phyloP scores from a whole-genome alignment of 306 rosid species.

The Cucumis sativus region DNA sequence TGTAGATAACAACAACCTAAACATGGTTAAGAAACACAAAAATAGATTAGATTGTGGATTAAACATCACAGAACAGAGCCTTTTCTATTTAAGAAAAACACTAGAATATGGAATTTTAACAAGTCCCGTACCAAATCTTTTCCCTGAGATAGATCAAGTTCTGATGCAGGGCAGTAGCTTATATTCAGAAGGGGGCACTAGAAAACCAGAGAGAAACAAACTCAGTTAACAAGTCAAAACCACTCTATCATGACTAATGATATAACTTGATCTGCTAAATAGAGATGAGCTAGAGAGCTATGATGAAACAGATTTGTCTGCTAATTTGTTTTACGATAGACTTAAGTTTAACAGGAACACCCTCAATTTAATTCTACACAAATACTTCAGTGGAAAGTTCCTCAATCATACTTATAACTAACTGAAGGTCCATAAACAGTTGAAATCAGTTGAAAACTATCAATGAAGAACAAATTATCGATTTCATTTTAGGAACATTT shows the following conservation, averaged over 20 bases:
- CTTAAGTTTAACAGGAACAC: not conserved
- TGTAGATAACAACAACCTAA: conserved; percentile 33
- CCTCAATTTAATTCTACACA: not conserved
- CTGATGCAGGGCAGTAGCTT: conserved; percentile 47
- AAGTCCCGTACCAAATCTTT: conserved; percentile 29
- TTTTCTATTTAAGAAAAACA: not conserved
- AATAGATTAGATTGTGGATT: not conserved
- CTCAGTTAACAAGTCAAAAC: not conserved
- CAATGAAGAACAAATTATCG: not conserved
- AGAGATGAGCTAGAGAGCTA: not conserved
- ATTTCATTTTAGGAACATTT: not conserved
- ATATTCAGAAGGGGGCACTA: conserved; percentile 48
- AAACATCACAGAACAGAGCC: conserved; percentile 4
- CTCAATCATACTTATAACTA: not conserved
- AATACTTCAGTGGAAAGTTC: not conserved
- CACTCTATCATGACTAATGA: not conserved
- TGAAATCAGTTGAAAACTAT: not conserved
- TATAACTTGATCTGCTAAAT: not conserved
- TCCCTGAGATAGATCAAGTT: conserved; percentile 36
- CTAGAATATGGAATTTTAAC: not conserved
- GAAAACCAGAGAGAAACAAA: not conserved
- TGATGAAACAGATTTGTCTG: not conserved
- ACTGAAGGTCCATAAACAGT: not conserved
- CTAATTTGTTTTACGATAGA: not conserved
- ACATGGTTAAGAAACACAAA: not conserved